Percentiles rank a stretch among this genome's conserved stretches.
Evolutionary conservation across 441 rosid genomes (phyloP).

Genomic region (Aleurites moluccanus): DNA sequence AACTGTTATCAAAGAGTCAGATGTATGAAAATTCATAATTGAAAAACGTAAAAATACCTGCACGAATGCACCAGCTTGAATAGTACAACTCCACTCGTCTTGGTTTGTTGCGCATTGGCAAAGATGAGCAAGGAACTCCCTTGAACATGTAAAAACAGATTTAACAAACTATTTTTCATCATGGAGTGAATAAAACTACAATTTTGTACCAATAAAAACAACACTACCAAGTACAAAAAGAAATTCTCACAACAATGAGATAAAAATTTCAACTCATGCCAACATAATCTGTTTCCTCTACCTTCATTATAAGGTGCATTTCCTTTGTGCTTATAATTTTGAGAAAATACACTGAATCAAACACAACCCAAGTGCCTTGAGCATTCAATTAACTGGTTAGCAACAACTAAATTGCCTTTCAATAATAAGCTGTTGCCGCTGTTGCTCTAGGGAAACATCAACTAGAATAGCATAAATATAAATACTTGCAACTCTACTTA

Average conservation of each 20-base stretch:
- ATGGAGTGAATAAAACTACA: background rate
- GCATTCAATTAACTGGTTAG: background rate
- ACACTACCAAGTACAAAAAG: background rate
- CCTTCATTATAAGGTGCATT: background rate
- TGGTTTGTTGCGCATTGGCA: constrained; percentile 73
- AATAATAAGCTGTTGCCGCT: background rate
- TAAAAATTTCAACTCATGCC: too few relatives aligned
- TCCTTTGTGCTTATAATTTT: background rate
- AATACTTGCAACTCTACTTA: background rate
- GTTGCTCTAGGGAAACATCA: background rate
- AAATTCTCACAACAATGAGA: background rate
- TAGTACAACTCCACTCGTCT: constrained; percentile 88
- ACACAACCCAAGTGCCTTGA: background rate
- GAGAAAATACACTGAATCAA: background rate
- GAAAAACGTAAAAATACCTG: constrained; percentile 44
- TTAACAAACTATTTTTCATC: background rate
- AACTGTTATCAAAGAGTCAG: background rate
- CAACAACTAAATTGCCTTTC: background rate
- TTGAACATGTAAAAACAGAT: constrained; percentile 35
- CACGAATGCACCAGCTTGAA: constrained; percentile 94
- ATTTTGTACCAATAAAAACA: background rate
- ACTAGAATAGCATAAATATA: background rate
- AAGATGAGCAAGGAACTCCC: constrained; percentile 75
- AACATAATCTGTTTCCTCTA: background rate
- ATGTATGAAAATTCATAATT: background rate